Evolutionary conservation across 495 filamentous ascomycete species (phyloP).

Genomic region (Rhypophila decipiens): DNA sequence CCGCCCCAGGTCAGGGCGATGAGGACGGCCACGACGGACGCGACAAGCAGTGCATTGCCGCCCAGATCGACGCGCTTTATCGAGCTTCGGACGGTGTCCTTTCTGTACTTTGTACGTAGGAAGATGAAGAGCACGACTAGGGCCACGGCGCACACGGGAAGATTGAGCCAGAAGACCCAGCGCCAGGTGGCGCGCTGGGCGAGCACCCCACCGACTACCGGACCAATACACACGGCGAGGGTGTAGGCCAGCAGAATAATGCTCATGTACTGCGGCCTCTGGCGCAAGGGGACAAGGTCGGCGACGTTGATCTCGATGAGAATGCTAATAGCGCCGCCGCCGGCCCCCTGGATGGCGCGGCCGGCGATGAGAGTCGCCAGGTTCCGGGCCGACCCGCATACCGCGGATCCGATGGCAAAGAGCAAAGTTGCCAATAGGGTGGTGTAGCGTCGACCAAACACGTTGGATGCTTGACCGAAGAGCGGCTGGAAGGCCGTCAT

Average conservation of each 20-base stretch:
- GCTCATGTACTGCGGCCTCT: constrained; percentile 47
- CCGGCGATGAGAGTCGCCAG: constrained; percentile 61
- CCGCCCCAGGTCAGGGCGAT: constrained; percentile 15
- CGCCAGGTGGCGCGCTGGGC: constrained; percentile 37
- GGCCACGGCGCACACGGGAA: constrained; percentile 23
- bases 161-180: constrained; percentile 32
- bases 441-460: constrained; percentile 12
- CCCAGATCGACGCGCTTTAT: constrained; percentile 21
- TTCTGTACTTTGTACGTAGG: constrained; percentile 24
- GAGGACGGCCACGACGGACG: constrained; percentile 20
- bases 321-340: constrained; percentile 68
- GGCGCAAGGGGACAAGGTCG: constrained; percentile 64
- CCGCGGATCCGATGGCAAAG: constrained; percentile 33
- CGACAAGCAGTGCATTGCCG: constrained; percentile 26
- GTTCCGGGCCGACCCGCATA: constrained; percentile 26
- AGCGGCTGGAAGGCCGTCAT: constrained; percentile 10
- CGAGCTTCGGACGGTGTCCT: constrained; percentile 9
- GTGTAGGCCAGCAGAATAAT: constrained; percentile 54
- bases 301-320: constrained; percentile 64
- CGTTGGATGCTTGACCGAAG: constrained; percentile 10
- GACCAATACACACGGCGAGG: constrained; percentile 59
- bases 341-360: constrained; percentile 69
- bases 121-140: constrained; percentile 23
- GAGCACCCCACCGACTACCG: constrained; percentile 66
- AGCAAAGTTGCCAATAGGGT: constrained; percentile 18